Percentiles rank a stretch among this genome's conserved stretches.
Evolutionary conservation across 441 rosid genomes (phyloP).

Genomic region (Gossypium schwendimanii): DNA sequence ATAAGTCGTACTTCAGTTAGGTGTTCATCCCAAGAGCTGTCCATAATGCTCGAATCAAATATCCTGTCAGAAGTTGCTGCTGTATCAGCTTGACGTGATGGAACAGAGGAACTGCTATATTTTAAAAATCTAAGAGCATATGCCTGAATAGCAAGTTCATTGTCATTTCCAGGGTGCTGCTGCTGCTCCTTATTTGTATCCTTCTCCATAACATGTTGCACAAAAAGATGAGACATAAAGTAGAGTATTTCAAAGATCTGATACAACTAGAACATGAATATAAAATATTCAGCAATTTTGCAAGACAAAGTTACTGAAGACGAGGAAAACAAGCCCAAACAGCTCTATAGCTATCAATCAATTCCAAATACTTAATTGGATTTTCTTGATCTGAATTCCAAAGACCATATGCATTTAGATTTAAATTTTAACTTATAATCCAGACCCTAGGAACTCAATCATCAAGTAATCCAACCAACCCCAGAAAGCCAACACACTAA

Average conservation of each 20-base stretch:
- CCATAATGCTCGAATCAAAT: constrained; percentile 46
- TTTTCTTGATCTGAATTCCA: background rate
- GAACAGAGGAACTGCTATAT: constrained; percentile 39
- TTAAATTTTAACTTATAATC: background rate
- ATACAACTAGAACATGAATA: background rate
- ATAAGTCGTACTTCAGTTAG: constrained; percentile 62
- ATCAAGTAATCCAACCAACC: background rate
- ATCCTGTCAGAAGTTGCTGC: constrained; percentile 53
- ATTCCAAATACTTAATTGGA: background rate
- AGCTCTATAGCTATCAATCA: background rate
- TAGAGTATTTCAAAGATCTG: background rate
- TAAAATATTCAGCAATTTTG: background rate
- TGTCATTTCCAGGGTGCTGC: constrained; percentile 33
- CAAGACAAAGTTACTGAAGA: background rate
- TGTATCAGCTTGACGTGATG: constrained; percentile 52
- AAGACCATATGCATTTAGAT: constrained; percentile 3
- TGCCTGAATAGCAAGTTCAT: constrained; percentile 41
- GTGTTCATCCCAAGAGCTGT: constrained; percentile 62
- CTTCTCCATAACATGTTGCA: constrained; percentile 33
- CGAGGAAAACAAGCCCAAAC: background rate
- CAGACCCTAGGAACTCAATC: background rate
- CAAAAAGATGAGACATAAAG: constrained; percentile 1
- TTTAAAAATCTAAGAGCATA: constrained; percentile 83
- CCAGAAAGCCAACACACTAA: background rate
- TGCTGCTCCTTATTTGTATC: constrained; percentile 33